Conservation (phyloP, 1,284 basidiomycete genomes). For the Marasmius fiardii region DNA sequence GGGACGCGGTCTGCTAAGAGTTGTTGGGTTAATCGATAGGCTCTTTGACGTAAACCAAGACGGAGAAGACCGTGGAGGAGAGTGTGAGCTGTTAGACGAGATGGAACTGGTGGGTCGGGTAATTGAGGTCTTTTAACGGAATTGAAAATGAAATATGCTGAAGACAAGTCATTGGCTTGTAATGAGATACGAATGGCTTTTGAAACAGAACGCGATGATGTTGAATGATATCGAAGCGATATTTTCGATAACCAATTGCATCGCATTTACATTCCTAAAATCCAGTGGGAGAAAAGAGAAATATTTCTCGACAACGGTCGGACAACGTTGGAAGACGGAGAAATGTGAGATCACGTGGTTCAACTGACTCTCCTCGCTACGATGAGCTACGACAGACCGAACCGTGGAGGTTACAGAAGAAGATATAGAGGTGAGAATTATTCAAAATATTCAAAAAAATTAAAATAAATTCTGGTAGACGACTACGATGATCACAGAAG, state of each 20-base stretch:
- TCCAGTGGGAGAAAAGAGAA: too few species aligned
- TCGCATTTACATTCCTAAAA: conserved; percentile 15
- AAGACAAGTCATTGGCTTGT: too few species aligned
- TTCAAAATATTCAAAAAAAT: background rate
- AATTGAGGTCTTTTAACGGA: background rate
- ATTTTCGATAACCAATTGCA: conserved; percentile 14
- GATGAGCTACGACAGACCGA: conserved; percentile 2
- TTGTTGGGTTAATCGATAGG: conserved; percentile 42
- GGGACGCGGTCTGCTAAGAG: conserved; percentile 52
- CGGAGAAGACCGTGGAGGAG: conserved; percentile 64
- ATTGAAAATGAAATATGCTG: background rate
- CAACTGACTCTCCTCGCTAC: background rate
- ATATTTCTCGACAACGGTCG: too few species aligned
- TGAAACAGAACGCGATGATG: background rate
- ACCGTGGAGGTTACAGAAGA: background rate
- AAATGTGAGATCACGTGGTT: too few species aligned
- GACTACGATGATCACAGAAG: conserved; percentile 63
- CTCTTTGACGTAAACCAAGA: conserved; percentile 41
- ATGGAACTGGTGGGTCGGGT: conserved; percentile 41
- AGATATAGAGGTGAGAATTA: conserved; percentile 1
- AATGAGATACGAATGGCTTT: too few species aligned
- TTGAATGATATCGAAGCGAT: background rate
- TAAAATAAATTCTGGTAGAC: conserved; percentile 30
- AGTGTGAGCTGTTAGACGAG: conserved; percentile 56
- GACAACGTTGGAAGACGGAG: too few species aligned